phyloP scores from a whole-genome alignment of 805 yeast genomes.

The Komagataella kurtzmanii region DNA sequence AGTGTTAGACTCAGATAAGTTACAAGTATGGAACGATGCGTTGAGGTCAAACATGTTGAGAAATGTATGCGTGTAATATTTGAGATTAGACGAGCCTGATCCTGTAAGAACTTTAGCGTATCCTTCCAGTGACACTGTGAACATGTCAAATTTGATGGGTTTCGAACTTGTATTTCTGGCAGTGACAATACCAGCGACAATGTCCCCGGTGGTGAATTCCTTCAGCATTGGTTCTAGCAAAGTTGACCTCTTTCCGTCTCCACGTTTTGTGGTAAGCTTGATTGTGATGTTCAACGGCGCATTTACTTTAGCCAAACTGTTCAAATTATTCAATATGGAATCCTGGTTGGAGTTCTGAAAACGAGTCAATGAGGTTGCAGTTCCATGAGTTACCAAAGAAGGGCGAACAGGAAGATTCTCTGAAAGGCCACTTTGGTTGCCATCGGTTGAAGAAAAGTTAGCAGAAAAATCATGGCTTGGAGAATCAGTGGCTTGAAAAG shows the following conservation, averaged over 20 bases:
- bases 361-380: background rate
- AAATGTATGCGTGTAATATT: background rate
- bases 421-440: background rate
- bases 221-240: slow-evolving; percentile 21
- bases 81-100: background rate
- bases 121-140: slow-evolving; percentile 46
- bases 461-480: background rate
- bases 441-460: background rate
- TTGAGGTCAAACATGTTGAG: slow-evolving; percentile 2
- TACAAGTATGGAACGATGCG: slow-evolving; percentile 1
- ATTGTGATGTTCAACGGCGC: background rate
- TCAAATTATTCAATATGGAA: background rate
- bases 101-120: slow-evolving; percentile 5
- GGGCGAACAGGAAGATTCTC: background rate
- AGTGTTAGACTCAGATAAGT: background rate
- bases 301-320: background rate
- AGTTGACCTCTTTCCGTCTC: background rate
- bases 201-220: slow-evolving; percentile 60
- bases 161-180: slow-evolving; percentile 25
- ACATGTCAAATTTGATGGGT: slow-evolving; percentile 46
- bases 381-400: background rate
- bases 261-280: background rate
- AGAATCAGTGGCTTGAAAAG: slow-evolving; percentile 6
- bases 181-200: slow-evolving; percentile 39
- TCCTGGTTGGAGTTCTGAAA: background rate